Evolutionary conservation across 352 stramenopile species (phyloP).

Genomic region (Phytophthora quininea): DNA sequence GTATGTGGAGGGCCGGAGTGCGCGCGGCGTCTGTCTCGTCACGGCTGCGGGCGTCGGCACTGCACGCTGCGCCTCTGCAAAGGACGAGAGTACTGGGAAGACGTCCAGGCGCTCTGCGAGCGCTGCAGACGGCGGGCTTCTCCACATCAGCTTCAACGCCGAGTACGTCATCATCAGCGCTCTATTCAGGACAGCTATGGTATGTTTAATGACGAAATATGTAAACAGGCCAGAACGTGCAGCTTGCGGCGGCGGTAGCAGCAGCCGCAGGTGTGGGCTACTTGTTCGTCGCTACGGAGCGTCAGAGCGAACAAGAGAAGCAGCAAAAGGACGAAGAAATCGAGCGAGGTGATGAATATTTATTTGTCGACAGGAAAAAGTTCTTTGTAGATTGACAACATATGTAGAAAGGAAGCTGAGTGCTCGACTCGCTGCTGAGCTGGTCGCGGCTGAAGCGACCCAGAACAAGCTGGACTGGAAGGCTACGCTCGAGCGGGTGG

Average conservation of each 20-base stretch:
- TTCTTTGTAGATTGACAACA: not conserved
- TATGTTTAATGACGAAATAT: too few relatives aligned
- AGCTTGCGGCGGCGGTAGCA: conserved; percentile 33
- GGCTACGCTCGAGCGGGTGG: conserved; percentile 80
- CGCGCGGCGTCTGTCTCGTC: conserved; percentile 7
- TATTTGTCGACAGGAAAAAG: conserved; percentile 1
- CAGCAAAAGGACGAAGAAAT: conserved; percentile 74
- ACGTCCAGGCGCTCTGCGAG: not conserved
- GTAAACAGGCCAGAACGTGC: conserved; percentile 26
- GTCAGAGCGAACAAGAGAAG: conserved; percentile 54
- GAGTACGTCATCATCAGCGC: conserved; percentile 20
- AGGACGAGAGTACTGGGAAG: not conserved
- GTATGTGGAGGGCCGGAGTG: conserved; percentile 37
- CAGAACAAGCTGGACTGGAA: conserved; percentile 84
- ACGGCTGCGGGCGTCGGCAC: conserved; percentile 18
- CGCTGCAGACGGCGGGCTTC: conserved; percentile 22
- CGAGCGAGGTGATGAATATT: conserved; percentile 36
- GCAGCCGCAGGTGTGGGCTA: conserved; percentile 52
- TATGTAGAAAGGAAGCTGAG: conserved; percentile 65
- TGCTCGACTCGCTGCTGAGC: conserved; percentile 63
- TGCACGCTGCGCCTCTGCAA: conserved; percentile 2
- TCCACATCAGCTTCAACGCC: conserved; percentile 14
- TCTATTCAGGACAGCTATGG: not conserved
- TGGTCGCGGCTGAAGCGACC: conserved; percentile 69
- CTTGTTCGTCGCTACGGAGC: conserved; percentile 49